Evolutionary conservation across 345 rosid species (phyloP), one percentile per base, ranked within the genome.

Genomic region (Eucalyptus fibrosa): DNA sequence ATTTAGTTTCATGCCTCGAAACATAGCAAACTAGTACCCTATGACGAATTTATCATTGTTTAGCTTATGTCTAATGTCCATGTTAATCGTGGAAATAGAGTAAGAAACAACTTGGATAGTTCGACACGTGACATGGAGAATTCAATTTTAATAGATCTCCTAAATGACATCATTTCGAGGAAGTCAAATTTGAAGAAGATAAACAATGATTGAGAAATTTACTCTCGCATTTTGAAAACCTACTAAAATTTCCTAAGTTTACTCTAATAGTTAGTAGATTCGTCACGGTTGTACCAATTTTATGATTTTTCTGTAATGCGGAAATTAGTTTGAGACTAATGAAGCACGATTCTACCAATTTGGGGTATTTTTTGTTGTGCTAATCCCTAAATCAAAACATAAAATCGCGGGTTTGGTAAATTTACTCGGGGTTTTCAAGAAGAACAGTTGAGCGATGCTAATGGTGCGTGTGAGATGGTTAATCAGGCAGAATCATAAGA

Each of bases 261-360:
- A 15, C 21, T 17, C 6, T n/a, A 7, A 15, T 15, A 16, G 8
- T 65, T 4, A 14, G 9, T 12, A 77, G 14, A 21, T 77, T 40
- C 2, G 1, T 77, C 28, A 11, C 1, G 0, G 5, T 7, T 18
- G 4, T 72, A 5, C 4, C 1, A 11, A 5, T 3, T 34, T 72
- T 34, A n/a, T 32, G 24, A 14, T 0, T 34, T 72, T 18, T 9
- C 0, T 11, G 0, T 34, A 6, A 19, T 4, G 7, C 2, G 4
- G 19, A 77, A 77, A 77, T 21, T 40, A 21, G 4, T 21, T 40
- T 6, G 4, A 26, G 26, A 4, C 12, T 11, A 37, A 37, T 6
- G 28, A 10, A 3, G 5, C 28, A 19, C 2, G 3, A 19, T 5
- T 10, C 7, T 21, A 19, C 2, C 4, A 37, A 18, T 72, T 19